Base-by-base conservation (phyloP, 2,329 filamentous ascomycete species). In the Coniochaeta ligniaria region DNA sequence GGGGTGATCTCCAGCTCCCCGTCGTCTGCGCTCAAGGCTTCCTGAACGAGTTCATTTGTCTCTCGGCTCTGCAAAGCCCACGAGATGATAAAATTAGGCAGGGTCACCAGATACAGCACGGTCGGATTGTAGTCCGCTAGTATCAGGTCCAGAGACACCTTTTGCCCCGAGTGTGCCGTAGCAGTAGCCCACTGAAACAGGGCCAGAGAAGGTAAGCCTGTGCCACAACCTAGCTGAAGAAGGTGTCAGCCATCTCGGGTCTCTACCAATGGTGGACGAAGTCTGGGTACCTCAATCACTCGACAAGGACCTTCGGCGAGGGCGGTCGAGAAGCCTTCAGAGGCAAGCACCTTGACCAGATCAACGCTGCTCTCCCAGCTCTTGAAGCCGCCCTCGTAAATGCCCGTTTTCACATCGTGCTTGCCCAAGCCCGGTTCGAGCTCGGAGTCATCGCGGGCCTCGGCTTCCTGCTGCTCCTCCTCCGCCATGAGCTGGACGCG, bases 371-470 rank as follows among this genome's bases (percentile, higher is more conserved):
- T 93, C 76, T 95, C 91, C 91, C 91, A 95, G 68, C 89, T 93
- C 77, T 95, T 95, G 77, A 94, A 92, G 26, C 91, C 91, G 60
- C 91, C 91, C 75, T 95, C 91, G 74, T 95, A 95, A 62, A 94
- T 84, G 58, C 90, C 90, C 60, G 89, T 90, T 72, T 86, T 89
- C 65, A 95, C 87, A 73, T 95, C 91, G 64, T 90, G 86, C 63
- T 82, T 80, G 43, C 85, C 87, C 38, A 91, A 76, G 1, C 82
- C 81, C 28, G 81, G 70, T 26, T 74, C 73, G 7, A 74, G 69
- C 59, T 82, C 77, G 64, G 78, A 73, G 16, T 70, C 66, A 17
- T 64, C 69, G 52, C 74, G 69, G 61, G 68, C 62, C 47, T 73
- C 73, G 31, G 70, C 56, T 12, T 17, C 47, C 43, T 47, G 43